These are phyloP conservation scores for Cantharellus cinnabarinus DNA, from an alignment of 768 basidiomycete genomes.

Conservation along the genomic window DNA sequence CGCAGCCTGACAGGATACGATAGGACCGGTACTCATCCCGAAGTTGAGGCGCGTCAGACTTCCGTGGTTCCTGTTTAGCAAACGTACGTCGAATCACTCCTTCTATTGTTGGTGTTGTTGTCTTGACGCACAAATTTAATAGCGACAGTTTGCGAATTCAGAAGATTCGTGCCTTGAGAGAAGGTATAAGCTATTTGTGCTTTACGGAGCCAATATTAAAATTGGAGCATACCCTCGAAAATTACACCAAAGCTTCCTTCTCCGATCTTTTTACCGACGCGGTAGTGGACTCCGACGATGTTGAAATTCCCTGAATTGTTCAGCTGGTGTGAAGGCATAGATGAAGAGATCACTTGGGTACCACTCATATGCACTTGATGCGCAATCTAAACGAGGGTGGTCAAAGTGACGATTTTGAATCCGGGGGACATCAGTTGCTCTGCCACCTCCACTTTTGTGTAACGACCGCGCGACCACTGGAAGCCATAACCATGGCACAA, in stretches of 20 bases:
- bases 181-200: constrained; percentile 1
- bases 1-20: constrained; percentile 72
- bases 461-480: too few species aligned
- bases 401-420: too few species aligned
- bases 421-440: too few species aligned
- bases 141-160: constrained; percentile 96
- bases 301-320: not conserved
- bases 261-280: constrained; percentile 34
- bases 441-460: too few species aligned
- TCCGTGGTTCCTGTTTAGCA: constrained; percentile 13
- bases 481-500: too few species aligned
- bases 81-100: constrained; percentile 1
- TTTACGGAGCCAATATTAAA: constrained; percentile 2
- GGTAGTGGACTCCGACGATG: constrained; percentile 1
- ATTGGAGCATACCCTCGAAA: constrained; percentile 44
- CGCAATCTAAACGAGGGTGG: too few species aligned
- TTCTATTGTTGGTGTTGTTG: constrained; percentile 6
- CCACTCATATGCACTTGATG: not conserved
- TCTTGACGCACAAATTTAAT: constrained; percentile 88
- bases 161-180: constrained; percentile 70
- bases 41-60: constrained; percentile 90
- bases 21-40: constrained; percentile 98
- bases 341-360: not conserved
- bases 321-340: not conserved
- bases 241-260: constrained; percentile 98